phyloP scores from a whole-genome alignment of 768 basidiomycete genomes.

The Candolleomyces eurysporus region DNA sequence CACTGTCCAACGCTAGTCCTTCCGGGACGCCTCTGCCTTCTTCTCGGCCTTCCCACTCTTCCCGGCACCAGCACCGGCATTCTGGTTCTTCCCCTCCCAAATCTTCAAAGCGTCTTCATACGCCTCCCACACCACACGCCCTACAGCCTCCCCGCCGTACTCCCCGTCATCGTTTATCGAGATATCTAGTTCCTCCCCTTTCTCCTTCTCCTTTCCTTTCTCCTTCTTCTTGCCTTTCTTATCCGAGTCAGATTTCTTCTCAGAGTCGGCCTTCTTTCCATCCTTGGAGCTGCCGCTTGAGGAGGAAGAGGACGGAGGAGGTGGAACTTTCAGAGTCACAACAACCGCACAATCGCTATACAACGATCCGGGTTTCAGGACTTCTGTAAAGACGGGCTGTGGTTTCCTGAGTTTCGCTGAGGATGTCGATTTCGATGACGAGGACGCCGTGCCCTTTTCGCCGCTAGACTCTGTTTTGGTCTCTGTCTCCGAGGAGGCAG shows the following conservation, averaged over 20 bases:
- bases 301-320: constrained; percentile 1
- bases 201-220: constrained; percentile 18
- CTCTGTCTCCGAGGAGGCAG: constrained; percentile 3
- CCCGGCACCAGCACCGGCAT: no score
- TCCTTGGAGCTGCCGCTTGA: constrained; percentile 3
- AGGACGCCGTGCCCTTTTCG: constrained; percentile 4
- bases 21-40: no score
- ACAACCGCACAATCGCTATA: constrained; percentile 72
- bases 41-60: no score
- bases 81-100: constrained; percentile 46
- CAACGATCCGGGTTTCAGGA: constrained; percentile 73
- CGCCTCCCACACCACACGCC: constrained; percentile 73
- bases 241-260: no score
- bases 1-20: no score
- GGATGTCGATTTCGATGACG: no score
- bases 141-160: constrained; percentile 66
- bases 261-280: constrained; percentile 13
- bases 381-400: constrained; percentile 38
- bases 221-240: constrained; percentile 10
- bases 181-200: constrained; percentile 29
- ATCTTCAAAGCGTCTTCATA: constrained; percentile 64
- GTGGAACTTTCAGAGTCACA: constrained; percentile 43
- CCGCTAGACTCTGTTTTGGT: neutral
- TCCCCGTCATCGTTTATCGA: constrained; percentile 62
- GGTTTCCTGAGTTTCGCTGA: constrained; percentile 9